Conservation (phyloP, 331 rosid species). For the Rosa hybrid region DNA sequence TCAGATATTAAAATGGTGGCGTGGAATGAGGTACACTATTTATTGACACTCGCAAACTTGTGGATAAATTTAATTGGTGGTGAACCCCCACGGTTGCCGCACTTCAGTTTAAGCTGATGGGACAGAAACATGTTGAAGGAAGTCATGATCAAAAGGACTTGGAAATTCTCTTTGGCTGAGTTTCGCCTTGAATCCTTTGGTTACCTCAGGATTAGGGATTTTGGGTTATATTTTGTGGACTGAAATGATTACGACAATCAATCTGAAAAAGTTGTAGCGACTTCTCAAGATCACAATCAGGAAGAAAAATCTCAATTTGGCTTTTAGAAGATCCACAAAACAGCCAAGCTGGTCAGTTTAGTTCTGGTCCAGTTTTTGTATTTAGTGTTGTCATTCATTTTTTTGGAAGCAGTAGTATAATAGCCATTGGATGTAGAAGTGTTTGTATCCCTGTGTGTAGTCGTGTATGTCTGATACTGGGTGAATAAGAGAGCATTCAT, state of each 20-base stretch:
- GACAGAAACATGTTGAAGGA: constrained; percentile 13
- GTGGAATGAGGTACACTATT: constrained; percentile 75
- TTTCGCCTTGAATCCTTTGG: not conserved
- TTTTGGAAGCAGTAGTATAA: constrained; percentile 30
- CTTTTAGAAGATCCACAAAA: not conserved
- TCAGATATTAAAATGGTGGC: constrained; percentile 67
- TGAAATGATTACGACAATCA: constrained; percentile 1
- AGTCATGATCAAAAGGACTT: not conserved
- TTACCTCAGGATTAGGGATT: constrained; percentile 29
- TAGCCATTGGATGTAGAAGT: constrained; percentile 28
- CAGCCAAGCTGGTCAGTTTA: not conserved
- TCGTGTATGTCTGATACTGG: constrained; percentile 26
- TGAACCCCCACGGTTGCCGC: constrained; percentile 51
- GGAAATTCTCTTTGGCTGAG: constrained; percentile 4
- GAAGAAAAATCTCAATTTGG: not conserved
- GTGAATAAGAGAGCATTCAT: constrained; percentile 26
- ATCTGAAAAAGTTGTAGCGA: not conserved
- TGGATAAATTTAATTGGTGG: constrained; percentile 75
- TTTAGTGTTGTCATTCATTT: constrained; percentile 34
- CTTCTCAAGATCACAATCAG: constrained; percentile 1
- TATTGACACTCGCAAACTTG: constrained; percentile 67
- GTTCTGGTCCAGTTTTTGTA: constrained; percentile 18
- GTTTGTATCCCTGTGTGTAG: constrained; percentile 15
- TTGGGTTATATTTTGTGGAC: constrained; percentile 8
- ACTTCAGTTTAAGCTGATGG: constrained; percentile 25